Percentiles rank a stretch among this genome's conserved stretches.
These are phyloP conservation scores for Apiotrichum veenhuisii DNA, from an alignment of 1,284 basidiomycete genomes.

Conservation along the genomic window DNA sequence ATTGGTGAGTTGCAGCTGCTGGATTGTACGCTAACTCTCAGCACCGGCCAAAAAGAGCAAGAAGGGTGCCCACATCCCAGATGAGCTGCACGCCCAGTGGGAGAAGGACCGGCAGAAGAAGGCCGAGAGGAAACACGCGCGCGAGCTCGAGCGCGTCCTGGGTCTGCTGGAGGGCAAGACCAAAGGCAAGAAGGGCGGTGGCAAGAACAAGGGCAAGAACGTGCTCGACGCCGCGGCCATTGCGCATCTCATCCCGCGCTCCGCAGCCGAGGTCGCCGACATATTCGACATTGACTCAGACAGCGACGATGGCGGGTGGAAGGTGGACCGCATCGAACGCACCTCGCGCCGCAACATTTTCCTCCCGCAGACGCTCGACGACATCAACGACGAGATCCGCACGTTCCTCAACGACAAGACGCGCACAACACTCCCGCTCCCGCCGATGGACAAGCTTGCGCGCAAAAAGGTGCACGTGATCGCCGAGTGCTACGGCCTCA, in stretches of 20 bases:
- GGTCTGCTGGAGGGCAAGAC: constrained; percentile 4
- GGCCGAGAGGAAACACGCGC: constrained; percentile 66
- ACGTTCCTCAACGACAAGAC: constrained; percentile 62
- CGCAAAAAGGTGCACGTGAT: constrained; percentile 72
- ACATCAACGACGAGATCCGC: constrained; percentile 63
- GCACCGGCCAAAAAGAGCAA: constrained; percentile 37
- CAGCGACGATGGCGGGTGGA: constrained; percentile 13
- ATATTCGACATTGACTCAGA: constrained; percentile 42
- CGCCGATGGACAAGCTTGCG: constrained; percentile 68
- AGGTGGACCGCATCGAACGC: constrained; percentile 7
- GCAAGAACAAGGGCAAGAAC: constrained; percentile 62
- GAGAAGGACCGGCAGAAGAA: constrained; percentile 75
- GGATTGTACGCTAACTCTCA: constrained; percentile 5
- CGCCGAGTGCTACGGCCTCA: constrained; percentile 68
- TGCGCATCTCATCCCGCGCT: constrained; percentile 41
- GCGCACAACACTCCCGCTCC: constrained; percentile 60
- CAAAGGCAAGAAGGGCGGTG: constrained; percentile 12
- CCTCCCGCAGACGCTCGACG: constrained; percentile 17
- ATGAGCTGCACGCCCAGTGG: constrained; percentile 69
- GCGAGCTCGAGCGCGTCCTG: constrained; percentile 54
- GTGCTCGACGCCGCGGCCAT: constrained; percentile 29
- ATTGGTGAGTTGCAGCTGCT: constrained; percentile 25
- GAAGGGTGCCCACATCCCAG: constrained; percentile 59
- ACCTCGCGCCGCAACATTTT: constrained; percentile 3
- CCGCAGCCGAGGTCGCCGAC: constrained; percentile 40